These are phyloP conservation scores for Talaromyces sp. DNA, from an alignment of 2,329 filamentous ascomycete genomes.

Conservation along the genomic window DNA sequence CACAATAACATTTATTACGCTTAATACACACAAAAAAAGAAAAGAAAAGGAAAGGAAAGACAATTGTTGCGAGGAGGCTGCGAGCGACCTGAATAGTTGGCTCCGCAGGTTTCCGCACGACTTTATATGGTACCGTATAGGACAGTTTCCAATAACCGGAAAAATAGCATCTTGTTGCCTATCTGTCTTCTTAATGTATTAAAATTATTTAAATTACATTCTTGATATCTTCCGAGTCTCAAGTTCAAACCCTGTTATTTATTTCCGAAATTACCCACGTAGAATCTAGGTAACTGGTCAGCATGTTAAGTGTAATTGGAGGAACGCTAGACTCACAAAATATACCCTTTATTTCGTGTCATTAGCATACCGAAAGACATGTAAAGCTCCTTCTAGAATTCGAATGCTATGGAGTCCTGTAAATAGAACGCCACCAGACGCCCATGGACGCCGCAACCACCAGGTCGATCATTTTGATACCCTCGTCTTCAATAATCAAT, in stretches of 20 bases:
- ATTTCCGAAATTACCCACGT: no score
- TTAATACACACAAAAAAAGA: no score
- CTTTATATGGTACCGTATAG: no score
- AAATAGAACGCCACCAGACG: conserved; percentile 80
- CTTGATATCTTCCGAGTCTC: background rate
- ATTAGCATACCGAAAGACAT: background rate
- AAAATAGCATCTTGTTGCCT: background rate
- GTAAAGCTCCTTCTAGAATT: background rate
- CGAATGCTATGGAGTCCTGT: background rate
- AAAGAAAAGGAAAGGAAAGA: no score
- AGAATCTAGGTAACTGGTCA: background rate
- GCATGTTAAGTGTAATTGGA: background rate
- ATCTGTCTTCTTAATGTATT: background rate
- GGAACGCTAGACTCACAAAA: background rate
- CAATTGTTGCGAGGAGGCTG: no score
- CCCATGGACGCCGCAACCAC: conserved; percentile 87
- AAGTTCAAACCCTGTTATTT: no score
- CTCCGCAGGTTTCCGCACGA: no score
- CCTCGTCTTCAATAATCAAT: conserved; percentile 81
- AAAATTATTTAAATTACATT: background rate
- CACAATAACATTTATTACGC: no score
- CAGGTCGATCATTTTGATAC: conserved; percentile 91
- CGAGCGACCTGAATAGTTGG: no score
- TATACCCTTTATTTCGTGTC: background rate
- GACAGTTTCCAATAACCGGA: no score